Percentiles rank a stretch among this genome's conserved stretches.
These are phyloP conservation scores for Penicillium cosmopolitanum DNA, from an alignment of 495 filamentous ascomycete species.

Conservation along the genomic window DNA sequence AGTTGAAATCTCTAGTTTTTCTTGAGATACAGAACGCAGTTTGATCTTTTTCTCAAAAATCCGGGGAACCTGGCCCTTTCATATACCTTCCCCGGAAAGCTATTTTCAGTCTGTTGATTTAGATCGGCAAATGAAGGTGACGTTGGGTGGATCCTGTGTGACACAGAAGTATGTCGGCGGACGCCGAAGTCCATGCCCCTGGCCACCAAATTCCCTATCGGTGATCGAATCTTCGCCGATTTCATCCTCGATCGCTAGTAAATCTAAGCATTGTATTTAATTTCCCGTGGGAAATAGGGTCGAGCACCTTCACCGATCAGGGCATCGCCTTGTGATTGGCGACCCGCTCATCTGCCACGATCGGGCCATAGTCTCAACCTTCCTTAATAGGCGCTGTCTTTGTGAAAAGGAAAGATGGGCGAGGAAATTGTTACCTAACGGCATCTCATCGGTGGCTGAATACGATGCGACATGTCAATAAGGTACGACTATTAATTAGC, in stretches of 20 bases:
- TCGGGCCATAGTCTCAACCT: conserved; percentile 7
- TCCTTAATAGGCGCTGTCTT: conserved; percentile 4
- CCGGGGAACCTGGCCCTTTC: not conserved
- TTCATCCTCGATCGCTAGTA: conserved; percentile 1
- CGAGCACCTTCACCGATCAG: conserved; percentile 6
- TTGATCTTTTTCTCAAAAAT: not conserved
- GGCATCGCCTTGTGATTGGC: conserved; percentile 6
- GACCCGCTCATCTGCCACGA: not conserved
- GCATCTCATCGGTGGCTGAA: not conserved
- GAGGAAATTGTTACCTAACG: conserved; percentile 12
- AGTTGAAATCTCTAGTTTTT: conserved; percentile 1
- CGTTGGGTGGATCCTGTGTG: conserved; percentile 1
- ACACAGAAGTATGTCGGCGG: conserved; percentile 9
- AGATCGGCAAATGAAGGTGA: conserved; percentile 10
- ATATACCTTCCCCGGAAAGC: conserved; percentile 4
- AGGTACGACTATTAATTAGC: not conserved
- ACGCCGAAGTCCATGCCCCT: conserved; percentile 13
- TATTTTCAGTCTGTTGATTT: conserved; percentile 8
- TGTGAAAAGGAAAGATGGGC: not conserved
- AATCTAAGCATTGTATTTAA: not conserved
- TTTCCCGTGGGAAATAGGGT: conserved; percentile 1
- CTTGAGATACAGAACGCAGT: not conserved
- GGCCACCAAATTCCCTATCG: not conserved
- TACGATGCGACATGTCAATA: not conserved
- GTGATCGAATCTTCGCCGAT: not conserved